phyloP scores from a whole-genome alignment of 1,284 basidiomycete genomes.

The Porogramme epimiltina region DNA sequence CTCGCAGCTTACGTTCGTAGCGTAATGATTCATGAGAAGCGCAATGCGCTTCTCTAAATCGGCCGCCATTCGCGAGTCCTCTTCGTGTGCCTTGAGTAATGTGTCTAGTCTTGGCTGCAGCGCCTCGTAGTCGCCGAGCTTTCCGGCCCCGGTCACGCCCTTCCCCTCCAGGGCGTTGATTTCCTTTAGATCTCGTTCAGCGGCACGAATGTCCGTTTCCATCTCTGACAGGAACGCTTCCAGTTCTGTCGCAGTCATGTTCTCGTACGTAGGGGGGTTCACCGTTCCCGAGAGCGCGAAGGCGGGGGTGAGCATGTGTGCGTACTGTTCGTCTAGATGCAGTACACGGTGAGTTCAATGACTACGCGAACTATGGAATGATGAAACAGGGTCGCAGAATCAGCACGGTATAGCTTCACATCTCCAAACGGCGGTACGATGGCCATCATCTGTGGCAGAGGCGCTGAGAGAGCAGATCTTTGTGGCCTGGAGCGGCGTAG shows the following conservation, averaged over 20 bases:
- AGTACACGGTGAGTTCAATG: background rate
- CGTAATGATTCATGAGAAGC: constrained; percentile 63
- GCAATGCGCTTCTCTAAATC: constrained; percentile 67
- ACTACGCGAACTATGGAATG: too few relatives aligned
- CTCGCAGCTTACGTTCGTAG: constrained; percentile 53
- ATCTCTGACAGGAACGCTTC: constrained; percentile 73
- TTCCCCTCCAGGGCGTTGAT: constrained; percentile 69
- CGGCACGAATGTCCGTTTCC: constrained; percentile 77
- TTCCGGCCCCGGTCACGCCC: constrained; percentile 71
- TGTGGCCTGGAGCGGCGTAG: too few relatives aligned
- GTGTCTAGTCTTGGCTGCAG: constrained; percentile 61
- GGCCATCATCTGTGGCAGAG: too few relatives aligned
- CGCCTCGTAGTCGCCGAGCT: constrained; percentile 67
- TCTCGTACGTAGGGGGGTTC: constrained; percentile 56
- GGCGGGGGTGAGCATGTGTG: constrained; percentile 67
- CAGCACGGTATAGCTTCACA: too few relatives aligned
- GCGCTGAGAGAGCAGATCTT: too few relatives aligned
- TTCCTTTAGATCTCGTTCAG: constrained; percentile 77
- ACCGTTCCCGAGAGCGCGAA: constrained; percentile 66
- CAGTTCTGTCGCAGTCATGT: constrained; percentile 65
- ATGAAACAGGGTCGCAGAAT: too few relatives aligned
- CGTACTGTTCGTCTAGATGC: constrained; percentile 68
- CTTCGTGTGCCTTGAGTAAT: constrained; percentile 58
- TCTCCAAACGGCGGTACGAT: too few relatives aligned
- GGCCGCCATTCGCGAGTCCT: constrained; percentile 54